These are phyloP conservation scores for Capronia coronata DNA, from an alignment of 2,329 filamentous ascomycete species.

Conservation along the genomic window DNA sequence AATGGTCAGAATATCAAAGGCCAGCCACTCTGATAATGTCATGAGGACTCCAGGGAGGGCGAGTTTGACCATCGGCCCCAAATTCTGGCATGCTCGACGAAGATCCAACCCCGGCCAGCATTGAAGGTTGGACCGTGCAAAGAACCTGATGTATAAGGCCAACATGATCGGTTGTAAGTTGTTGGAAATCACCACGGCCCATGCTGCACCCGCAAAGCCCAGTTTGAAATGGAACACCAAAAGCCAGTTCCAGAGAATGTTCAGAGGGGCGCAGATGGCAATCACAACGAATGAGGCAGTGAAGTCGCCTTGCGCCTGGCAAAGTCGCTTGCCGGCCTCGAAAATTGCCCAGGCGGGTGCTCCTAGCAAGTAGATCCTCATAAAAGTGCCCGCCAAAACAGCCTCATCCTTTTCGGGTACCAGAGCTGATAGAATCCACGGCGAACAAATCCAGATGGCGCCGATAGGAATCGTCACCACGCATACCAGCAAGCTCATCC, in stretches of 20 bases:
- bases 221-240: slow-evolving; percentile 57
- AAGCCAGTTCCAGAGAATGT: slow-evolving; percentile 64
- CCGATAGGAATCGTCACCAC: slow-evolving; percentile 60
- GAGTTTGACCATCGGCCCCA: slow-evolving; percentile 68
- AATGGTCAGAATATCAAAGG: slow-evolving; percentile 75
- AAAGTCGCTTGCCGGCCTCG: slow-evolving; percentile 66
- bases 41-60: slow-evolving; percentile 76
- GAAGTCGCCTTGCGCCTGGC: slow-evolving; percentile 73
- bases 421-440: slow-evolving; percentile 51
- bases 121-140: slow-evolving; percentile 53
- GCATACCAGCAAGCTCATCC: slow-evolving; percentile 65
- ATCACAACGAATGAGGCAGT: slow-evolving; percentile 69
- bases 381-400: slow-evolving; percentile 59
- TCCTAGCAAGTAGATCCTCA: slow-evolving; percentile 59
- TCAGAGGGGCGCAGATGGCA: slow-evolving; percentile 66
- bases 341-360: slow-evolving; percentile 65
- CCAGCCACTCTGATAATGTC: slow-evolving; percentile 77
- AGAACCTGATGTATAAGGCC: slow-evolving; percentile 58
- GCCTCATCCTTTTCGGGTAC: slow-evolving; percentile 62
- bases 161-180: slow-evolving; percentile 60
- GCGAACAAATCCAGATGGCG: slow-evolving; percentile 57
- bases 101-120: slow-evolving; percentile 66
- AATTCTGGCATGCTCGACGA: slow-evolving; percentile 57
- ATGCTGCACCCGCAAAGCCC: slow-evolving; percentile 65
- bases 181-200: slow-evolving; percentile 62